Evolutionary conservation across 139 green algal genomes (phyloP).

Genomic region (Chlamydomonas sphaeroides): DNA sequence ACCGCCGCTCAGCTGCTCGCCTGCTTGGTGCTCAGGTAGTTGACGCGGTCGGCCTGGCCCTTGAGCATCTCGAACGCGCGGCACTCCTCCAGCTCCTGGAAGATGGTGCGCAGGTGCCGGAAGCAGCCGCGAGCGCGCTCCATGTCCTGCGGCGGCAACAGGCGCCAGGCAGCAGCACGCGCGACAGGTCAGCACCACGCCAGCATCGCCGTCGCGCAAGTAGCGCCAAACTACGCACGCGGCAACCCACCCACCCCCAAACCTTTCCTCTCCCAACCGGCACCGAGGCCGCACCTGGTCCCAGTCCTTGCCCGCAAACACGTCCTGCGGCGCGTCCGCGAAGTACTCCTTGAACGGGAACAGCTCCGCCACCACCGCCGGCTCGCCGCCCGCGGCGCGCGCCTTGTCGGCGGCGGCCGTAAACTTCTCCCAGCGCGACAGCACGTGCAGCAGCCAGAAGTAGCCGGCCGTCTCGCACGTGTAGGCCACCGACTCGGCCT

Average conservation of each 20-base stretch:
- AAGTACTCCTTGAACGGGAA: constrained; percentile 97
- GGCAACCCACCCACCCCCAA: too few species aligned
- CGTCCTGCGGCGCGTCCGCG: constrained; percentile 77
- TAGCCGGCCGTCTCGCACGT: constrained; percentile 96
- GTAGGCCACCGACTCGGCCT: constrained; percentile 79
- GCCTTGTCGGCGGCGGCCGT: constrained; percentile 38
- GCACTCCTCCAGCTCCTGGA: constrained; percentile 97
- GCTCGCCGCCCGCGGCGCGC: constrained; percentile 8
- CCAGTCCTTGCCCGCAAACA: constrained; percentile 75
- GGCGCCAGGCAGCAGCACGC: too few species aligned
- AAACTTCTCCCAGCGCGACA: constrained; percentile 88
- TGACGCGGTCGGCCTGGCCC: constrained; percentile 87
- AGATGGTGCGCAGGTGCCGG: constrained; percentile 90
- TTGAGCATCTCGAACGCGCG: constrained; percentile 97
- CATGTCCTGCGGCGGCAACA: constrained; percentile 59
- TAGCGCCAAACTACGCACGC: too few species aligned
- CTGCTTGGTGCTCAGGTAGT: constrained; percentile 96
- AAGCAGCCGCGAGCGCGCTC: constrained; percentile 86
- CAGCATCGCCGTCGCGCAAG: too few species aligned
- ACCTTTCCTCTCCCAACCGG: too few species aligned
- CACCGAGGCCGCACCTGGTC: constrained; percentile 57
- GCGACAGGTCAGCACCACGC: too few species aligned
- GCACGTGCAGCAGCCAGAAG: constrained; percentile 98
- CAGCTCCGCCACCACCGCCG: constrained; percentile 66
- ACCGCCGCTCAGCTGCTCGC: constrained; percentile 2